Percentiles rank a stretch among this genome's conserved stretches.
Conservation (phyloP, 176 grass and related monocot genomes). For the Oryza australiensis region DNA sequence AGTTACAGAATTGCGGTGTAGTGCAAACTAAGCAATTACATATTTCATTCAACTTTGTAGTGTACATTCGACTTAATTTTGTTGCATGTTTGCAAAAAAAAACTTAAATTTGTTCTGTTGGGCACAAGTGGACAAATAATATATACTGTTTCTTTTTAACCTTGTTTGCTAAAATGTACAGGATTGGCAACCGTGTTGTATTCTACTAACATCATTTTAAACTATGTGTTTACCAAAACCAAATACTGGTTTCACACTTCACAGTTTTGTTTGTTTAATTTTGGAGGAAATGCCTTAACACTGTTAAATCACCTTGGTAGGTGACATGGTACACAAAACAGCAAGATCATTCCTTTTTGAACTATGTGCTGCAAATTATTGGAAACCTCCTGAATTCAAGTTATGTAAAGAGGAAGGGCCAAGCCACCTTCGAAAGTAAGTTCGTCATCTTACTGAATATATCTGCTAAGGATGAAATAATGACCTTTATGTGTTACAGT, state of each 20-base stretch:
- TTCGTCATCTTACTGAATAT: conserved; percentile 25
- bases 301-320: conserved; percentile 31
- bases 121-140: conserved; percentile 22
- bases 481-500: conserved; percentile 2
- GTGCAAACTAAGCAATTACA: too few species aligned
- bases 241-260: conserved; percentile 12
- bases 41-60: too few species aligned
- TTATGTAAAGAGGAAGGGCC: conserved; percentile 78
- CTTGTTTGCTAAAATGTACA: not conserved
- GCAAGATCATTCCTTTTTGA: conserved; percentile 73
- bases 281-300: conserved; percentile 19
- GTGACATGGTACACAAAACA: conserved; percentile 58
- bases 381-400: conserved; percentile 65
- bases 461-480: conserved; percentile 2
- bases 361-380: conserved; percentile 70
- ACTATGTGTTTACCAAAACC: not conserved
- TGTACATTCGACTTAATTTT: too few species aligned
- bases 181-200: not conserved
- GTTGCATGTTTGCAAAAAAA: too few species aligned
- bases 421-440: conserved; percentile 72
- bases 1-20: not conserved
- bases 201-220: not conserved
- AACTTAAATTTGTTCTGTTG: conserved; percentile 24
- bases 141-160: conserved; percentile 1
- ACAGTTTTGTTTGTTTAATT: conserved; percentile 15